phyloP scores from a whole-genome alignment of 257 asterid species.

The Dorcoceras hygrometricum region DNA sequence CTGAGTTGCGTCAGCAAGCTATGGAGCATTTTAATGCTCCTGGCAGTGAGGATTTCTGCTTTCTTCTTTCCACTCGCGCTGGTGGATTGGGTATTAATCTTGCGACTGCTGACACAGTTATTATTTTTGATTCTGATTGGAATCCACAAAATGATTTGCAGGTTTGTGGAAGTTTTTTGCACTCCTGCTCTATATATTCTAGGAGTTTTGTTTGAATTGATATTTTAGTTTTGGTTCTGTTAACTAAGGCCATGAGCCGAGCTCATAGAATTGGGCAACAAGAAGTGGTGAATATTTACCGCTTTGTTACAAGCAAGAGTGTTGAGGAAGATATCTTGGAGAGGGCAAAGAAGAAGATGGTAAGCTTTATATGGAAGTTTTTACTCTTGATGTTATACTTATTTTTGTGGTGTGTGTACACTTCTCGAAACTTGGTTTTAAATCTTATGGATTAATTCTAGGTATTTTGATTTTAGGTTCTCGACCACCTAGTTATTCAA shows the following conservation, averaged over 20 bases:
- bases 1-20: constrained; percentile 97
- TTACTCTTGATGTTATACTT: constrained; percentile 9
- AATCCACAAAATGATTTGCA: constrained; percentile 98
- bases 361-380: constrained; percentile 30
- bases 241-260: constrained; percentile 93
- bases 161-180: constrained; percentile 43
- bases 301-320: constrained; percentile 98
- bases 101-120: constrained; percentile 99
- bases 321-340: constrained; percentile 99
- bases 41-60: constrained; percentile 97
- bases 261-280: constrained; percentile 99
- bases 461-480: constrained; percentile 51
- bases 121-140: constrained; percentile 99
- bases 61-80: constrained; percentile 98
- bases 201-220: background rate
- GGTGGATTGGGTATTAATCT: constrained; percentile 99
- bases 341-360: constrained; percentile 99
- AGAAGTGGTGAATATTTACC: constrained; percentile 94
- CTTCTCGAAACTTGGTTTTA: constrained; percentile 16
- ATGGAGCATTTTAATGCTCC: constrained; percentile 99
- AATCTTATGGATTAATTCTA: constrained; percentile 10
- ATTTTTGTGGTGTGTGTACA: constrained; percentile 14
- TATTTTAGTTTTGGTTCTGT: constrained; percentile 21
- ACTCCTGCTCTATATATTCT: constrained; percentile 11
- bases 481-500: constrained; percentile 97